phyloP scores from a whole-genome alignment of 2,329 filamentous ascomycete genomes.

The Ceratocystis harringtonii region DNA sequence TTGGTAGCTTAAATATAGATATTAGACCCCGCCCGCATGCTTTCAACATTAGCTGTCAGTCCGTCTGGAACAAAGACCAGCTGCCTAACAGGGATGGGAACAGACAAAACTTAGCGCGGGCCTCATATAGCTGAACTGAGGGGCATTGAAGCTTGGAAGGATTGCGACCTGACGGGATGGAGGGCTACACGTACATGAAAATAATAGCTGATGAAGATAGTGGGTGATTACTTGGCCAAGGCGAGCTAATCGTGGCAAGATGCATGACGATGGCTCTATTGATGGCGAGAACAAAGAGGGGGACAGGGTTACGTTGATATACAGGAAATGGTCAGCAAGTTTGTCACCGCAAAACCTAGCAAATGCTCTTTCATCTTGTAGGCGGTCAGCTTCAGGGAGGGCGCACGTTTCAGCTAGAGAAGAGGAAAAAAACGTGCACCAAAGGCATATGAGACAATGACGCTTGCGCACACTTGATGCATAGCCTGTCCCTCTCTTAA shows the following conservation, averaged over 20 bases:
- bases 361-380: background rate
- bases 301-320: background rate
- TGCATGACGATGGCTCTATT: background rate
- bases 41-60: background rate
- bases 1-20: background rate
- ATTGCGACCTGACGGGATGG: constrained; percentile 1
- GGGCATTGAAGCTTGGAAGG: background rate
- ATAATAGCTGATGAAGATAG: background rate
- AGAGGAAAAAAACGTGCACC: background rate
- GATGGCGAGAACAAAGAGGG: background rate
- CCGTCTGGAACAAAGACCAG: background rate
- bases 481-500: background rate
- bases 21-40: background rate
- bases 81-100: background rate
- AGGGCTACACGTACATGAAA: background rate
- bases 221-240: background rate
- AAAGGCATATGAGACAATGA: background rate
- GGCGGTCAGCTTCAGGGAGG: background rate
- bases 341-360: background rate
- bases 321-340: background rate
- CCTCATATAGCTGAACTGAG: constrained; percentile 4
- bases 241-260: background rate
- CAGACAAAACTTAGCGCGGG: background rate
- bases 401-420: background rate
- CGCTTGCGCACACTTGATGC: background rate